Base-by-base conservation (phyloP, 75 land plant species). In the Selaginella tamariscina region DNA sequence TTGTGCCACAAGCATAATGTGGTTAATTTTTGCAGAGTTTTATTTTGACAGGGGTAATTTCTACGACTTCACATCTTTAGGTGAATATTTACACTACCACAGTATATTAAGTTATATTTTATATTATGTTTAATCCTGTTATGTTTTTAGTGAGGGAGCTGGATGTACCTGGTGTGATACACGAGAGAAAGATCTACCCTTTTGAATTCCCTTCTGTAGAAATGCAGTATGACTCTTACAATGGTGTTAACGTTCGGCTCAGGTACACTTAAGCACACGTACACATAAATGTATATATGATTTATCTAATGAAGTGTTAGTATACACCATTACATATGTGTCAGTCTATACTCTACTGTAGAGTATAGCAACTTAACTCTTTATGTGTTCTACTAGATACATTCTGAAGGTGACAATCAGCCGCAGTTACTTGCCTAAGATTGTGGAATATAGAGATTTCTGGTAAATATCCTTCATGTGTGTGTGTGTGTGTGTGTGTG, bases 141-240 rank as follows among this genome's bases (percentile, higher is more conserved):
- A 65, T 30, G 30, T 29, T 0, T 82, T 73, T 82, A 95, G 96
- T 95, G 28, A 85, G 96, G 64, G 99, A 95, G 72, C 74, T 95
- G 33, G 96, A 95, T 85, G 85, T 95, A 66, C 99, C 96, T 60
- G 99, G 99, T 56, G 91, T 86, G 55, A 82, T 95, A 65, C 73
- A 83, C 75, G 97, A 95, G 66, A 80, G 78, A 33, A 95, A 95
- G 76, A 80, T 84, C 29, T 95, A 87, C 70, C 97, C 96, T 15
- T 95, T 95, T 71, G 99, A 95, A 56, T 95, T 95, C 78, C 85
- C 91, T 33, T 80, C 96, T 18, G 96, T 95, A 69, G 99, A 90
- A 75, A 95, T 95, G 97, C 97, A 87, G 49, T 87, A 95, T 73
- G 99, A 95, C 65, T 85, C 99, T 22, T 95, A 95, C 80, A 87